These are phyloP conservation scores for Cerioporus squamosus DNA, from an alignment of 1,284 basidiomycete genomes.

Conservation along the genomic window DNA sequence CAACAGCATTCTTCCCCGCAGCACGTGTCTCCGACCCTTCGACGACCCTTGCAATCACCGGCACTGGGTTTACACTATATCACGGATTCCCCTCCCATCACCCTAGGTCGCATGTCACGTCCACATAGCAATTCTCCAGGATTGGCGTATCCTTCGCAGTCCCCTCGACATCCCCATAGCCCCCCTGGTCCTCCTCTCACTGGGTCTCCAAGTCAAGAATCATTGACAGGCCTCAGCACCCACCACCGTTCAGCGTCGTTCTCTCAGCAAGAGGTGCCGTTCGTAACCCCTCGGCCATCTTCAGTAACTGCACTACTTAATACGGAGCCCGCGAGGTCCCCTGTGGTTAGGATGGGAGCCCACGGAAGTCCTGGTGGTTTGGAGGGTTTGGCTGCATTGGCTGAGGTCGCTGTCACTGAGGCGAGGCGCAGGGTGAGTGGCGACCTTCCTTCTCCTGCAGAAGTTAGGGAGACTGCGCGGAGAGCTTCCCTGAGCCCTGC, in stretches of 20 bases:
- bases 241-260: slow-evolving; percentile 12
- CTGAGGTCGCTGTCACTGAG: slow-evolving; percentile 54
- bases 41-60: slow-evolving; percentile 26
- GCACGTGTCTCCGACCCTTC: slow-evolving; percentile 1
- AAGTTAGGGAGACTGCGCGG: slow-evolving; percentile 18
- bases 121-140: slow-evolving; percentile 14
- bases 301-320: slow-evolving; percentile 30
- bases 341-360: slow-evolving; percentile 13
- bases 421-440: slow-evolving; percentile 50
- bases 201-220: slow-evolving; percentile 8
- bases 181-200: background rate
- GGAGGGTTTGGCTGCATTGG: slow-evolving; percentile 55
- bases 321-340: slow-evolving; percentile 26
- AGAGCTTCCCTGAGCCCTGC: slow-evolving; percentile 31
- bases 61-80: slow-evolving; percentile 15
- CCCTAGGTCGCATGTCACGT: slow-evolving; percentile 15
- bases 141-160: slow-evolving; percentile 6
- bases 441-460: slow-evolving; percentile 25
- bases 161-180: slow-evolving; percentile 6
- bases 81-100: slow-evolving; percentile 21
- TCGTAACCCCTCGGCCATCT: slow-evolving; percentile 8
- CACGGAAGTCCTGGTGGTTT: slow-evolving; percentile 23
- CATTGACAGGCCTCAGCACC: background rate
- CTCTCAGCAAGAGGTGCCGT: slow-evolving; percentile 10
- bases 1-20: slow-evolving; percentile 13